Evolutionary conservation across 1,284 basidiomycete species (phyloP), one percentile per base, ranked within the genome.

Genomic region (Trametes sp.): DNA sequence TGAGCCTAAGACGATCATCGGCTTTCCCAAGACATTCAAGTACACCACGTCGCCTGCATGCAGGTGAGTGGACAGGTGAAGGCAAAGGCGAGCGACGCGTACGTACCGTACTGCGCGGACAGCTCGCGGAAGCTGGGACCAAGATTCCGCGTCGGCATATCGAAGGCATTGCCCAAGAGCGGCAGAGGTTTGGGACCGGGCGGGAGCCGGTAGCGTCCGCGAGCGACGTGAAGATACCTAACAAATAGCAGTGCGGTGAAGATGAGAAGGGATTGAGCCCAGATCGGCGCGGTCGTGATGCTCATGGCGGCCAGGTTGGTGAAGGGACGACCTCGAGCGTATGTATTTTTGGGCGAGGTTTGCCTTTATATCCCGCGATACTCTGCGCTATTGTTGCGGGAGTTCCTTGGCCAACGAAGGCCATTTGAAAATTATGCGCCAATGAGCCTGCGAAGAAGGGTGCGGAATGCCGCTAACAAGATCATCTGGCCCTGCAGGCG

Each of bases 101-200:
- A 62, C 65, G 24, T 50, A 62, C 65, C 65, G 29, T 67, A 64
- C 50, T 64, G 59, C 24, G 44, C 45, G 13, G 8, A 49, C 51
- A 65, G 57, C 1, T 53, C 48, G 23, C 49, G 59, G 21, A 62
- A 67, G 29, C 57, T 52, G n/a, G 23, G 14, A n/a, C 63, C 64
- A 3, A 54, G 55, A 31, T 57, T 44, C 19, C 23, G 21, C n/a
- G 31, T 58, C 16, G 63, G 57, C 54, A 64, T 59, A 24, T 67
- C 63, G 23, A 65, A 50, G 8, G 54, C 46, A 54, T 62, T 67
- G n/a, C 63, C 59, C 14, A 67, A 38, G n/a, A 67, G 14, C 11
- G 65, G 65, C 19, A 67, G 44, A 10, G 45, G 44, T 33, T 49
- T 50, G 14, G 64, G 66, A 11, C 65, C 65, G 4, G 65, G 65